phyloP scores from a whole-genome alignment of 345 rosid genomes.

The Eucalyptus microcorys region DNA sequence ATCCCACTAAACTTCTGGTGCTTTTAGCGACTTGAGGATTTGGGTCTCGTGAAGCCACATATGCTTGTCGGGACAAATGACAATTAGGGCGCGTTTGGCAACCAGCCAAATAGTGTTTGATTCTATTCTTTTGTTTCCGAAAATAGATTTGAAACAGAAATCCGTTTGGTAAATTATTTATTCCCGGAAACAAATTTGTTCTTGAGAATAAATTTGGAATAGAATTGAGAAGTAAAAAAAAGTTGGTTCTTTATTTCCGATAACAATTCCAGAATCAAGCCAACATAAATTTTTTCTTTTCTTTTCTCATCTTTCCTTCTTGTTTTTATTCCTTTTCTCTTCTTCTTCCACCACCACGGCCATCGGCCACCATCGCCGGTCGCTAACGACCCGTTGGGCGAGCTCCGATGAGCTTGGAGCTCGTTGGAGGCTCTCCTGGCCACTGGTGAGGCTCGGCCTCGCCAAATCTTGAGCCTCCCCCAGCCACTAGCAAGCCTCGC shows the following conservation, averaged over 20 bases:
- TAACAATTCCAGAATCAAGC: no score
- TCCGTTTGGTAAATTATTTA: accelerated
- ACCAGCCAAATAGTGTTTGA: no score
- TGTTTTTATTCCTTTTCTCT: no score
- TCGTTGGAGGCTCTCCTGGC: accelerated
- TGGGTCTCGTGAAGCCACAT: background rate
- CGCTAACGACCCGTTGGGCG: accelerated
- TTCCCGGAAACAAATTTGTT: no score
- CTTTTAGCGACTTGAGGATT: background rate
- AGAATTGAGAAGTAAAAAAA: no score
- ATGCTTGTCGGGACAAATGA: background rate
- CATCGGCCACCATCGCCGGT: accelerated
- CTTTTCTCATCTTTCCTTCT: no score
- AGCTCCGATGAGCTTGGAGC: accelerated
- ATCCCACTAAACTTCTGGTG: background rate
- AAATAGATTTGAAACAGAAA: accelerated
- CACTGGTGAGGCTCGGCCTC: accelerated
- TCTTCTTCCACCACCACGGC: accelerated
- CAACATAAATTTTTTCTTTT: accelerated
- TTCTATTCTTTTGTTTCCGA: accelerated
- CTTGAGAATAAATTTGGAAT: no score
- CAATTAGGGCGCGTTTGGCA: no score
- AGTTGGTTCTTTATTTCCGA: accelerated
- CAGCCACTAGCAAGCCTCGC: accelerated
- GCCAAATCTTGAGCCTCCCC: accelerated